A percentile compares a stretch with the other conserved stretches of the same genome.
Evolutionary conservation across 257 asterid species (phyloP).

Genomic region (Oldenlandia corymbosa): DNA sequence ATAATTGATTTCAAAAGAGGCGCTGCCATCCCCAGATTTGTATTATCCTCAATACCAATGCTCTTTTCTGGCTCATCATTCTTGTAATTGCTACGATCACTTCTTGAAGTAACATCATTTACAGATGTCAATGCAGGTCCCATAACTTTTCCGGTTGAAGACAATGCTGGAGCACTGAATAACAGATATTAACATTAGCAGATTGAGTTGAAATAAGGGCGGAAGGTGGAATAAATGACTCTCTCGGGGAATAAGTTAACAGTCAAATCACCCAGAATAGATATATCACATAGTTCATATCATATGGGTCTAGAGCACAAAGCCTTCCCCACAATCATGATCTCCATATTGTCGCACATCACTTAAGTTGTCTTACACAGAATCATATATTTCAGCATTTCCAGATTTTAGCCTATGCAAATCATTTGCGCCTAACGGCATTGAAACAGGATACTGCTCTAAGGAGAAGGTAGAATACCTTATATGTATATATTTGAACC

Average conservation of each 20-base stretch:
- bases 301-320: too few species aligned
- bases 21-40: constrained; percentile 83
- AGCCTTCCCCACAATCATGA: too few species aligned
- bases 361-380: too few species aligned
- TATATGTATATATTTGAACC: constrained; percentile 97
- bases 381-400: too few species aligned
- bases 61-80: constrained; percentile 62
- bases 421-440: too few species aligned
- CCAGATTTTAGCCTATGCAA: too few species aligned
- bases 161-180: constrained; percentile 89
- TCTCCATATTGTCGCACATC: too few species aligned
- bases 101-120: constrained; percentile 76
- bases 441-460: too few species aligned
- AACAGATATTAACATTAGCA: constrained; percentile 16
- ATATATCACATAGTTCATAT: not conserved
- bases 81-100: constrained; percentile 67
- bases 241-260: not conserved
- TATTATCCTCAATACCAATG: constrained; percentile 60
- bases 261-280: not conserved
- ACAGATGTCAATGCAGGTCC: constrained; percentile 54
- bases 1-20: constrained; percentile 93
- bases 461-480: too few species aligned
- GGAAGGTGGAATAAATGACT: not conserved
- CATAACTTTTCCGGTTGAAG: constrained; percentile 57
- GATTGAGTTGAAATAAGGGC: not conserved